Conservation (phyloP, 345 rosid genomes). For the Lagerstroemia speciosa region DNA sequence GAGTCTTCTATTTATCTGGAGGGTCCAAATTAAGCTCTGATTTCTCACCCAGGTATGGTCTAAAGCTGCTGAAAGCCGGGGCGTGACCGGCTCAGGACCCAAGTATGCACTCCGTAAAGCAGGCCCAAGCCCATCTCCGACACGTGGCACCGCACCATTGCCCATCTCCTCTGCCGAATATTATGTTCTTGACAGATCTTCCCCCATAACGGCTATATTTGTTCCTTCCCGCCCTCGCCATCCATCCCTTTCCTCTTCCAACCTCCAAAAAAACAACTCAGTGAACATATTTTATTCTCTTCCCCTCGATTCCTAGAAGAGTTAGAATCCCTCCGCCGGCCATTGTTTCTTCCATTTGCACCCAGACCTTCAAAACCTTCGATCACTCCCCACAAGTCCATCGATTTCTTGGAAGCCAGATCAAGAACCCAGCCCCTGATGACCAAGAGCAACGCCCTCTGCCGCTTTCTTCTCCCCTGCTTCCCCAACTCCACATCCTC, state of each 20-base stretch:
- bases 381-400: neutral
- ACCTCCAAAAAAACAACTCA: neutral
- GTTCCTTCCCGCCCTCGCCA: conserved; percentile 8
- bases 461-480: conserved; percentile 69
- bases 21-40: too few relatives aligned
- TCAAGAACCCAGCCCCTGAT: conserved; percentile 14
- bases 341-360: neutral
- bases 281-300: neutral
- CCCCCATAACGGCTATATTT: conserved; percentile 5
- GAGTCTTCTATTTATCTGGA: too few relatives aligned
- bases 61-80: too few relatives aligned
- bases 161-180: neutral
- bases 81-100: too few relatives aligned
- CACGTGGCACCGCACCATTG: conserved; percentile 2
- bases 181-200: neutral
- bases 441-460: conserved; percentile 62
- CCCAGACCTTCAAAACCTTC: neutral
- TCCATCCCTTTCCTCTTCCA: too few relatives aligned
- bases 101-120: too few relatives aligned
- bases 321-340: neutral
- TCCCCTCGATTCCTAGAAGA: neutral
- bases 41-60: too few relatives aligned
- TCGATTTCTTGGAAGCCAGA: neutral
- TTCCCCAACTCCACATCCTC: conserved; percentile 29
- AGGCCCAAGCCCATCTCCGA: neutral